These are phyloP conservation scores for Tubosaeta sp. DNA, from an alignment of 768 basidiomycete genomes.

Conservation along the genomic window DNA sequence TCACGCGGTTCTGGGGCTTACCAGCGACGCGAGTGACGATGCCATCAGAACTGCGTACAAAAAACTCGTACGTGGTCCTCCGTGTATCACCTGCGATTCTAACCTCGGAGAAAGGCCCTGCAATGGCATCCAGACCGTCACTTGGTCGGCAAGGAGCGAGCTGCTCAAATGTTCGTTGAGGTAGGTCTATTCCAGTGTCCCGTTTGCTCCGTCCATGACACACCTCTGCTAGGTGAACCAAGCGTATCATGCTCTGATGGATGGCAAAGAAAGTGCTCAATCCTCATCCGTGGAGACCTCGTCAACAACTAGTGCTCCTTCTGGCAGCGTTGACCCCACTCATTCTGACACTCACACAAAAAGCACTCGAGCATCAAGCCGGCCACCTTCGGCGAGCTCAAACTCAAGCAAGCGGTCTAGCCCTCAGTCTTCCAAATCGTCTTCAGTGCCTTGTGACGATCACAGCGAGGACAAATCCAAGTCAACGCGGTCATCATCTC, in stretches of 20 bases:
- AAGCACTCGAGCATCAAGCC: conserved; percentile 26
- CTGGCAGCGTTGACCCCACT: conserved; percentile 18
- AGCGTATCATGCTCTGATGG: conserved; percentile 53
- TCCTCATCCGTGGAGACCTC: conserved; percentile 26
- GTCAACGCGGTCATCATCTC: conserved; percentile 13
- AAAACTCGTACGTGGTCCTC: conserved; percentile 43
- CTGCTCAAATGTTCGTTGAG: conserved; percentile 55
- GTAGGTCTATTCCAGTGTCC: conserved; percentile 29
- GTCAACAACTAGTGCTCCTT: conserved; percentile 19
- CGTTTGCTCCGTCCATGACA: neutral
- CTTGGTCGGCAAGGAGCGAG: conserved; percentile 44
- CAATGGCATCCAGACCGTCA: conserved; percentile 70
- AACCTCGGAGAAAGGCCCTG: conserved; percentile 40
- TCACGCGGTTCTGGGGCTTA: conserved; percentile 45
- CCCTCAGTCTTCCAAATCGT: conserved; percentile 5
- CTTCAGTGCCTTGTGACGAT: conserved; percentile 14
- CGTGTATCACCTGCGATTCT: conserved; percentile 20
- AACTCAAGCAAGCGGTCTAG: conserved; percentile 23
- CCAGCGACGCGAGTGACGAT: conserved; percentile 42
- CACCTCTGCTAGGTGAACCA: conserved; percentile 40
- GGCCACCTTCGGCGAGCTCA: conserved; percentile 30
- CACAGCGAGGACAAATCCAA: conserved; percentile 9
- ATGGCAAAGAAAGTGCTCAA: conserved; percentile 35
- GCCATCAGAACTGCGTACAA: conserved; percentile 60
- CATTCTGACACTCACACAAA: conserved; percentile 19